phyloP scores from a whole-genome alignment of 2,329 filamentous ascomycete species.

The Cordyceps fumosorosea region DNA sequence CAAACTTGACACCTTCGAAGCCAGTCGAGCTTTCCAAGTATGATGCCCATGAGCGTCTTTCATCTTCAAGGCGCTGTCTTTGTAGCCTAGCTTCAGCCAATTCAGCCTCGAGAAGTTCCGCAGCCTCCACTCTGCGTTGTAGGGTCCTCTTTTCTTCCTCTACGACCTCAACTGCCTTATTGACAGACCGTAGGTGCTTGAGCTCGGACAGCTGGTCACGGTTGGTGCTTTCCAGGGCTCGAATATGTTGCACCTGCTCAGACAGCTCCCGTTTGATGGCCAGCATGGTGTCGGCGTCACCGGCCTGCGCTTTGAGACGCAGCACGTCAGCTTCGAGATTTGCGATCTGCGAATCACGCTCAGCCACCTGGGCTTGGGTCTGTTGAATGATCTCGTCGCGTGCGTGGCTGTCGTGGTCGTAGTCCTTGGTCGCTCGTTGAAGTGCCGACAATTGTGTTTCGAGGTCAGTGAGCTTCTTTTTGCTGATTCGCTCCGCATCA shows the following conservation, averaged over 20 bases:
- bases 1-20: constrained; percentile 63
- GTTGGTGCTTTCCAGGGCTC: constrained; percentile 72
- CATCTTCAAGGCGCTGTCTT: constrained; percentile 80
- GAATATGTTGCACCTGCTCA: constrained; percentile 88
- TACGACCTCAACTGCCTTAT: constrained; percentile 85
- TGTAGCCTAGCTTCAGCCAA: constrained; percentile 75
- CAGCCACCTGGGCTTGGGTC: constrained; percentile 59
- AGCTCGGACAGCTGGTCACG: constrained; percentile 74
- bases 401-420: constrained; percentile 50
- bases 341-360: constrained; percentile 65
- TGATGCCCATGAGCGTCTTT: constrained; percentile 77
- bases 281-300: constrained; percentile 76
- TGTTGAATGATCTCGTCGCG: constrained; percentile 51
- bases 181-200: constrained; percentile 70
- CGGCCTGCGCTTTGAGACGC: constrained; percentile 76
- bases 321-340: constrained; percentile 77
- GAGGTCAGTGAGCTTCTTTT: constrained; percentile 49
- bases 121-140: constrained; percentile 68
- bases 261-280: constrained; percentile 83
- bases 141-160: constrained; percentile 90
- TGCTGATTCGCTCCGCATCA: constrained; percentile 58
- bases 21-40: constrained; percentile 67
- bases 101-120: constrained; percentile 68
- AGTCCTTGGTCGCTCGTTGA: constrained; percentile 46
- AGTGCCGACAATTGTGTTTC: constrained; percentile 43